phyloP scores from a whole-genome alignment of 1,284 basidiomycete genomes.

The Coniferiporia sulphurascens region DNA sequence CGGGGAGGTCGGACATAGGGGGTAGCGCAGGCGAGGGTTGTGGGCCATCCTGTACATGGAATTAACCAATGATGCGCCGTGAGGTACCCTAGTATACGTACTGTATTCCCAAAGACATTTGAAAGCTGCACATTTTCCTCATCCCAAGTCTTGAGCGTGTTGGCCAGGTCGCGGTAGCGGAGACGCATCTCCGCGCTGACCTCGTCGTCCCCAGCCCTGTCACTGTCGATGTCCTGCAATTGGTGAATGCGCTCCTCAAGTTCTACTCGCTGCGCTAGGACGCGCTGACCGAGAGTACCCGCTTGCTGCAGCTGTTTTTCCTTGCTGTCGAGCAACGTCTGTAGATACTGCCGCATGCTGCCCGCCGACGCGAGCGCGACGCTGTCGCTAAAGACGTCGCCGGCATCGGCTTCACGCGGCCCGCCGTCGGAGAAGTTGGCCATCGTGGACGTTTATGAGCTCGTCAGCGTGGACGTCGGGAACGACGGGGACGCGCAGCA shows the following conservation, averaged over 20 bases:
- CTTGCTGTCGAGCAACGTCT: slow-evolving; percentile 80
- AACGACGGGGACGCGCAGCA: not conserved
- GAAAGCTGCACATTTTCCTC: slow-evolving; percentile 78
- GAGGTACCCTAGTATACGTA: slow-evolving; percentile 32
- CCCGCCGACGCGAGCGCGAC: slow-evolving; percentile 36
- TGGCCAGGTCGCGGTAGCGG: slow-evolving; percentile 72
- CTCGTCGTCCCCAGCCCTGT: slow-evolving; percentile 53
- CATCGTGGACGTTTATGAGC: not conserved
- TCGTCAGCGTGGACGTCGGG: slow-evolving; percentile 1
- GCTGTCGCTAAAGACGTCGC: not conserved
- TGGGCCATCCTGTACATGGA: slow-evolving; percentile 32
- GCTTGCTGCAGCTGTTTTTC: slow-evolving; percentile 87
- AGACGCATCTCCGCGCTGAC: slow-evolving; percentile 63
- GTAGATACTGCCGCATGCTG: slow-evolving; percentile 72
- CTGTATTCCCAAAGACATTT: slow-evolving; percentile 64
- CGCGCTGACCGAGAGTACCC: slow-evolving; percentile 84
- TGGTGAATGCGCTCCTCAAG: slow-evolving; percentile 82
- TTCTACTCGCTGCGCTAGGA: slow-evolving; percentile 88
- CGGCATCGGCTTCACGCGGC: not conserved
- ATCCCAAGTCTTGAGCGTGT: slow-evolving; percentile 79
- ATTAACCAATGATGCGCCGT: not conserved
- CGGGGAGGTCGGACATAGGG: slow-evolving; percentile 32
- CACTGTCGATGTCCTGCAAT: slow-evolving; percentile 63
- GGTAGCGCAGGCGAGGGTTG: slow-evolving; percentile 32
- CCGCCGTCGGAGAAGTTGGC: slow-evolving; percentile 4